A percentile compares a stretch with the other conserved stretches of the same genome.
These are phyloP conservation scores for Colletotrichum orchidophilum DNA, from an alignment of 2,329 filamentous ascomycete genomes.

Conservation along the genomic window DNA sequence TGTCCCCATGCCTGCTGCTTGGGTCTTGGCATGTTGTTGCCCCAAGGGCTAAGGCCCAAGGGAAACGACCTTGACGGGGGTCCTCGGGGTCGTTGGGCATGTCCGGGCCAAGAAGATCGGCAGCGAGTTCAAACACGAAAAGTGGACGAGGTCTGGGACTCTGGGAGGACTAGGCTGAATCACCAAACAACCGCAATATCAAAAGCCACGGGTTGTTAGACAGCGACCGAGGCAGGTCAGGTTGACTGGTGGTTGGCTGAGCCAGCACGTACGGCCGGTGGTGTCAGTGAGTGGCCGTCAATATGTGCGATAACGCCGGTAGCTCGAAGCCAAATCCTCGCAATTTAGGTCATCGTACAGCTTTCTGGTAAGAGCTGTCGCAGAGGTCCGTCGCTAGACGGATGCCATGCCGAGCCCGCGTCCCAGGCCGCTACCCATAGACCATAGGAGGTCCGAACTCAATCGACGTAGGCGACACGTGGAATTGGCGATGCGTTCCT, in stretches of 20 bases:
- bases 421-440: not conserved
- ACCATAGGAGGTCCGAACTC: slow-evolving; percentile 9
- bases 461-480: slow-evolving; percentile 17
- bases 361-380: not conserved
- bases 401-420: not conserved
- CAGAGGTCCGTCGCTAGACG: not conserved
- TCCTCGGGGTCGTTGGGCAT: not conserved
- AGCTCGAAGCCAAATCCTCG: not conserved
- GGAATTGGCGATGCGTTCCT: slow-evolving; percentile 21
- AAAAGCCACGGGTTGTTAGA: slow-evolving; percentile 3
- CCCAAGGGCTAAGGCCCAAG: not conserved
- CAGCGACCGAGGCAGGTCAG: slow-evolving; percentile 19
- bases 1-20: too few species aligned
- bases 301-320: not conserved
- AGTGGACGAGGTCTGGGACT: not conserved
- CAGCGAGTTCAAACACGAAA: slow-evolving; percentile 6
- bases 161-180: not conserved
- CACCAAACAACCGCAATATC: not conserved
- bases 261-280: slow-evolving; percentile 6
- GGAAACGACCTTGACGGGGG: not conserved
- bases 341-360: not conserved
- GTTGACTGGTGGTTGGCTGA: not conserved
- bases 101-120: slow-evolving; percentile 21
- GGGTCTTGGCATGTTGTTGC: not conserved
- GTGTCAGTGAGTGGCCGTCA: slow-evolving; percentile 1